These are phyloP conservation scores for Erythrophleum ivorense DNA, from an alignment of 331 rosid species.

Conservation along the genomic window DNA sequence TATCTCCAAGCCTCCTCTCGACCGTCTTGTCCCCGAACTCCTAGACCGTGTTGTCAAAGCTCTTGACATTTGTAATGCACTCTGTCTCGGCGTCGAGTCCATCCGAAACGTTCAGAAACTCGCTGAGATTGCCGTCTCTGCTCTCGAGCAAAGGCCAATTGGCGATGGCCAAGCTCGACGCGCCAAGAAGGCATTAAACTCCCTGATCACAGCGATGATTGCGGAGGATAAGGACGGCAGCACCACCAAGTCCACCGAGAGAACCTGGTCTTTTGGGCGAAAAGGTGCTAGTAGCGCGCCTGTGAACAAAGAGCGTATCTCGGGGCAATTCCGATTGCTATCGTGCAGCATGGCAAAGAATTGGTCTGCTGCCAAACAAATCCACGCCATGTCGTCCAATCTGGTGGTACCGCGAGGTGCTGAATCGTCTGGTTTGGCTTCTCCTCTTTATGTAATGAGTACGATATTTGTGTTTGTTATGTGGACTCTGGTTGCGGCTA, in stretches of 20 bases:
- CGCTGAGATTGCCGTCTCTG: constrained; percentile 75
- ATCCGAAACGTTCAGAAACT: constrained; percentile 72
- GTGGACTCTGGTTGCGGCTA: constrained; percentile 85
- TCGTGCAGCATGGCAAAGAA: constrained; percentile 78
- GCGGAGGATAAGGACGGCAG: constrained; percentile 67
- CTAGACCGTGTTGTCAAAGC: constrained; percentile 81
- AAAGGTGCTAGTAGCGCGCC: constrained; percentile 35
- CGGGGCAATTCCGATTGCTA: constrained; percentile 52
- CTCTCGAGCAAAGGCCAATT: constrained; percentile 66
- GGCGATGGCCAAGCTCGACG: constrained; percentile 91
- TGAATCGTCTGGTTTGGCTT: constrained; percentile 63
- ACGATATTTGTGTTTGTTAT: constrained; percentile 62
- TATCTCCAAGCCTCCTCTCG: constrained; percentile 78
- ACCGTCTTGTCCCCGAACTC: constrained; percentile 75
- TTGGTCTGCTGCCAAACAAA: constrained; percentile 90
- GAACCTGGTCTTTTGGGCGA: constrained; percentile 83
- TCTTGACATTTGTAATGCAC: constrained; percentile 87
- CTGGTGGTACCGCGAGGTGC: constrained; percentile 74
- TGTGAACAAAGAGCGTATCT: constrained; percentile 48
- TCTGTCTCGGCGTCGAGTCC: constrained; percentile 74
- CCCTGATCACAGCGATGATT: constrained; percentile 58
- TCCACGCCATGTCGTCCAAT: constrained; percentile 74
- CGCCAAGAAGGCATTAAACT: constrained; percentile 71
- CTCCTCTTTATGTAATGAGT: constrained; percentile 72
- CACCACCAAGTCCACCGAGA: constrained; percentile 59